Conservation (phyloP, 768 basidiomycete genomes). For the Panus rudis region DNA sequence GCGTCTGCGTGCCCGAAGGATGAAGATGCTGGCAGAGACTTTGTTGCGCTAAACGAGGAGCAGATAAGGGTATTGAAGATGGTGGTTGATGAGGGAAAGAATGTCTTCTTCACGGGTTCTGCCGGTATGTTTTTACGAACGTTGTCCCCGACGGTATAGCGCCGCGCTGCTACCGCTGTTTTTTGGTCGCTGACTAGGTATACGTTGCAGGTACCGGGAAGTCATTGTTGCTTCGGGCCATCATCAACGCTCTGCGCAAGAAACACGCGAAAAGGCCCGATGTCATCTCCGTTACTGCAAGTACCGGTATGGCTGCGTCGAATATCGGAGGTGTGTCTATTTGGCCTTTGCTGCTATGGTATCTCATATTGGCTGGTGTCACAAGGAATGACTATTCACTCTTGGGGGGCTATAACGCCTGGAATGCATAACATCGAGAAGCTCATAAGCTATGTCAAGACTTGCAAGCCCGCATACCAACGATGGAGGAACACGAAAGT, state of each 20-base stretch:
- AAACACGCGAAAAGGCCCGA: constrained; percentile 38
- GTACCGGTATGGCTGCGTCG: constrained; percentile 60
- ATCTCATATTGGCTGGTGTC: constrained; percentile 18
- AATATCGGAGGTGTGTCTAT: constrained; percentile 51
- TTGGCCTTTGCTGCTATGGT: constrained; percentile 19
- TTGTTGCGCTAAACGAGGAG: constrained; percentile 44
- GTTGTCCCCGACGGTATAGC: neutral
- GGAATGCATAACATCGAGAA: constrained; percentile 37
- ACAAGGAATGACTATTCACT: constrained; percentile 54
- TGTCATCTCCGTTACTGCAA: constrained; percentile 49
- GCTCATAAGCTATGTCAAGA: constrained; percentile 43
- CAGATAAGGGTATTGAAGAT: constrained; percentile 45
- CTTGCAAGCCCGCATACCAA: constrained; percentile 45
- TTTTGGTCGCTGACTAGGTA: neutral
- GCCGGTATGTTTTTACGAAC: constrained; percentile 40
- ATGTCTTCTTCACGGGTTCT: constrained; percentile 61
- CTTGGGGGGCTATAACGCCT: constrained; percentile 54
- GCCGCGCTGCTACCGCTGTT: neutral
- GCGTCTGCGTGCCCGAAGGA: constrained; percentile 10
- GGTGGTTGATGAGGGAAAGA: constrained; percentile 50
- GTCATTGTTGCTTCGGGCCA: constrained; percentile 50
- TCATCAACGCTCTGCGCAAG: constrained; percentile 44
- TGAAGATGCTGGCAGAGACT: constrained; percentile 13
- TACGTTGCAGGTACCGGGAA: constrained; percentile 54
- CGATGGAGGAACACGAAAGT: constrained; percentile 54